Conservation (phyloP, 305 asterid genomes). For the Solanum aculeatissimum region DNA sequence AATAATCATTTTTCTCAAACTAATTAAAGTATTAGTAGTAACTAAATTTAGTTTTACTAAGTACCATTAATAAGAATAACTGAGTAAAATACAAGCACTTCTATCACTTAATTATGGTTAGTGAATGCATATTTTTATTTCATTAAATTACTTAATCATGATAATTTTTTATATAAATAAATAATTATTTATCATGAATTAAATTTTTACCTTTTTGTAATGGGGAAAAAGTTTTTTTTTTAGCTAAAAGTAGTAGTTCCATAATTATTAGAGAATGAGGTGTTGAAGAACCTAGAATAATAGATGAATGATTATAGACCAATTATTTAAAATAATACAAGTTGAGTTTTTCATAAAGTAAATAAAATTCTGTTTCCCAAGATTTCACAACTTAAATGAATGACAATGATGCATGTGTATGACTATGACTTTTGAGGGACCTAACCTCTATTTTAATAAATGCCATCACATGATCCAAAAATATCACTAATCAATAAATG, state of each 20-base stretch:
- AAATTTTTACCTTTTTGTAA: neutral
- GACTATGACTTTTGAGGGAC: conserved; percentile 36
- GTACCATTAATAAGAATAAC: neutral
- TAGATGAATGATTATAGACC: conserved; percentile 1
- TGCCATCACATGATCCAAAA: conserved; percentile 61
- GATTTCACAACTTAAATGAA: conserved; percentile 13
- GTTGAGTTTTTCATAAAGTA: conserved; percentile 7
- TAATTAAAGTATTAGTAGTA: neutral
- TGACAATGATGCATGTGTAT: conserved; percentile 30
- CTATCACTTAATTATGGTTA: neutral
- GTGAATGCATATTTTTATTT: neutral
- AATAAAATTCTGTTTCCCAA: conserved; percentile 18
- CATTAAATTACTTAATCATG: neutral
- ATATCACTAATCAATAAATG: neutral
- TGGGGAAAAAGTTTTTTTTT: neutral
- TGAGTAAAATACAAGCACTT: neutral
- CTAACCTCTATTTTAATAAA: conserved; percentile 14
- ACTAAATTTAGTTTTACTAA: neutral
- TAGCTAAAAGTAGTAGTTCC: neutral
- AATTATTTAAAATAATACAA: conserved; percentile 1
- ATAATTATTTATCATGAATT: neutral
- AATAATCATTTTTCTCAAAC: neutral
- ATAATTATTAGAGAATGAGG: neutral
- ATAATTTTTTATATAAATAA: neutral
- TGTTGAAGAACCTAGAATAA: neutral